phyloP scores from a whole-genome alignment of 176 grass and related monocot genomes.

The Oryza punctata region DNA sequence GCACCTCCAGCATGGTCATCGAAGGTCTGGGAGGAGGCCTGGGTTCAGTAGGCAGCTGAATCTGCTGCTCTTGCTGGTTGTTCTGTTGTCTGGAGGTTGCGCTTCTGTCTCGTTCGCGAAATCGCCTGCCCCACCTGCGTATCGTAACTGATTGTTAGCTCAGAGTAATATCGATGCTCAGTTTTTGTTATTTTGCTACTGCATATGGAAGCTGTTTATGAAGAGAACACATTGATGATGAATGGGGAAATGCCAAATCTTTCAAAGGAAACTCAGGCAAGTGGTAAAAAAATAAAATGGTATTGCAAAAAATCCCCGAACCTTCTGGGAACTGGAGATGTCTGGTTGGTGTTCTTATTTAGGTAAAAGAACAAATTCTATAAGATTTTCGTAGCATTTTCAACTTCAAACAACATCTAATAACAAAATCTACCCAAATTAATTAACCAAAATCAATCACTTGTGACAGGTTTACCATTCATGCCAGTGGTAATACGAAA shows the following conservation, averaged over 20 bases:
- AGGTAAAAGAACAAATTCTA: background rate
- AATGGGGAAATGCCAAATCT: background rate
- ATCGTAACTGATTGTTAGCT: background rate
- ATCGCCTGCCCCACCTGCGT: constrained; percentile 52
- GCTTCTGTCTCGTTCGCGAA: constrained; percentile 23
- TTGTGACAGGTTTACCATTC: background rate
- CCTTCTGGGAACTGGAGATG: background rate
- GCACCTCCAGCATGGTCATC: background rate
- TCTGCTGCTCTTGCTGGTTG: constrained; percentile 4
- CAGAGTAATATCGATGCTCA: background rate
- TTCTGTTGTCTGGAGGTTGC: constrained; percentile 30
- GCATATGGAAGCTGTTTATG: background rate
- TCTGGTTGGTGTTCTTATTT: background rate
- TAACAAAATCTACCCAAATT: background rate
- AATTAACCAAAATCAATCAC: background rate
- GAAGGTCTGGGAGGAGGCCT: background rate
- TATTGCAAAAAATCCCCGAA: background rate
- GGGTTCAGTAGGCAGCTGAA: background rate
- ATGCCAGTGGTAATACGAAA: background rate
- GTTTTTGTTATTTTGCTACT: background rate
- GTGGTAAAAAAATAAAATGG: background rate
- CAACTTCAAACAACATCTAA: background rate
- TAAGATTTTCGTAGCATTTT: background rate
- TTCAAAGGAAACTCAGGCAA: background rate
- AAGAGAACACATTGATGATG: background rate